phyloP scores from a whole-genome alignment of 192 early-diverging fungal genomes.

The Podila verticillata region DNA sequence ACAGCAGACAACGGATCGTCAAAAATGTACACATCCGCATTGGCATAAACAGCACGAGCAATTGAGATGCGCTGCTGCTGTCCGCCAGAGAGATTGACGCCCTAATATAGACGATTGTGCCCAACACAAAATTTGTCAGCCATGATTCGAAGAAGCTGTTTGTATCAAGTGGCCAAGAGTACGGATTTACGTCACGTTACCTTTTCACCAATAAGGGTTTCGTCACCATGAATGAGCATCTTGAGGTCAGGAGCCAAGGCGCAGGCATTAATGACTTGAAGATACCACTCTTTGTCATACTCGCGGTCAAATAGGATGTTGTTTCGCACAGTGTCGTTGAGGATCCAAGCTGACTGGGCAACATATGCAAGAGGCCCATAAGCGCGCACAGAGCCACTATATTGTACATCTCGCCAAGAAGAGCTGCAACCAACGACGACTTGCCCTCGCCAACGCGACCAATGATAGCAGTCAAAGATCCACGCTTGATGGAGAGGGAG shows the following conservation, averaged over 20 bases:
- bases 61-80: slow-evolving; percentile 80
- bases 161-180: slow-evolving; percentile 7
- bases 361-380: slow-evolving; percentile 51
- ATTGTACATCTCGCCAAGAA: slow-evolving; percentile 64
- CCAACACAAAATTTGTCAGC: background rate
- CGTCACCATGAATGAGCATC: slow-evolving; percentile 86
- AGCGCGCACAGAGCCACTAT: slow-evolving; percentile 29
- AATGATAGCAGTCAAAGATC: slow-evolving; percentile 54
- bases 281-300: slow-evolving; percentile 70
- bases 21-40: slow-evolving; percentile 70
- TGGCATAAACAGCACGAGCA: slow-evolving; percentile 86
- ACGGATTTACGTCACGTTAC: slow-evolving; percentile 14
- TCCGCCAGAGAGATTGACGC: slow-evolving; percentile 92
- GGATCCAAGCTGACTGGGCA: slow-evolving; percentile 85
- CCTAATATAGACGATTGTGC: slow-evolving; percentile 37
- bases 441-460: slow-evolving; percentile 68
- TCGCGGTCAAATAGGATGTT: slow-evolving; percentile 91
- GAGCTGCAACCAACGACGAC: slow-evolving; percentile 59
- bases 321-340: slow-evolving; percentile 90
- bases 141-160: background rate
- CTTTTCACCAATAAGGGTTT: slow-evolving; percentile 91
- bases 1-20: slow-evolving; percentile 71
- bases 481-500: slow-evolving; percentile 54
- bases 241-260: slow-evolving; percentile 86
- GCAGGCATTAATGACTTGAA: slow-evolving; percentile 78